Evolutionary conservation across 352 stramenopile genomes (phyloP), one percentile per base, ranked within the genome.

Genomic region (Globisporangium yorkense): DNA sequence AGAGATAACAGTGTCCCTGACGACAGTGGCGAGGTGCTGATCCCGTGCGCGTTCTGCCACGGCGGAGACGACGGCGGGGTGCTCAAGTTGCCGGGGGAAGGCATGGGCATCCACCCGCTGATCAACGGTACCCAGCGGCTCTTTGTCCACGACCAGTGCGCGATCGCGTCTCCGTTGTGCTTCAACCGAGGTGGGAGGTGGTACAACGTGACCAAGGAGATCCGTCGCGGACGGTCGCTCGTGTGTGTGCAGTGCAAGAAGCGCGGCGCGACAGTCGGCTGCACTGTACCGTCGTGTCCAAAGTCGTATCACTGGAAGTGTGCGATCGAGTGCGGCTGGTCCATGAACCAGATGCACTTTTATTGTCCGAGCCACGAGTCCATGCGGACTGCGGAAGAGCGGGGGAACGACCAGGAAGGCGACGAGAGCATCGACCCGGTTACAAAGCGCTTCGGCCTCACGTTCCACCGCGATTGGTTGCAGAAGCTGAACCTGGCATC

Each of bases 241-340:
- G 63, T 61, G 4, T 95, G 85, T 49, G 70, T 84, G 33, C 53
- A 71, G 27, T 95, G 85, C 54, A 86, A 68, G 50, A 87, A 79
- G 44, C 84, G 82, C 20, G 85, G 85, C 5, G 81, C 85, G 15
- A 95, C 85, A 1, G 72, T 95, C 50, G 85, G 85, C 9, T 95
- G 85, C 47, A 90, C 77, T 1, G 50, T 91, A 18, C 51, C 66
- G 50, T 61, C 71, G 43, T 92, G 82, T 59, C 71, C 68, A 16
- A 85, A 74, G 53, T 92, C 81, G 29, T 93, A 90, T 53, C 84
- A 93, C 52, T 93, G 84, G 84, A 89, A 87, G 53, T 93, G 84
- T 63, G 84, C 84, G 21, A 78, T 93, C 33, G 66, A 61, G 18
- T 80, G 69, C 12, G 84, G 84, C 2, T 93, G 79, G 79, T 78